Evolutionary conservation across 768 basidiomycete genomes (phyloP).

Genomic region (Russula griseocarnosa): DNA sequence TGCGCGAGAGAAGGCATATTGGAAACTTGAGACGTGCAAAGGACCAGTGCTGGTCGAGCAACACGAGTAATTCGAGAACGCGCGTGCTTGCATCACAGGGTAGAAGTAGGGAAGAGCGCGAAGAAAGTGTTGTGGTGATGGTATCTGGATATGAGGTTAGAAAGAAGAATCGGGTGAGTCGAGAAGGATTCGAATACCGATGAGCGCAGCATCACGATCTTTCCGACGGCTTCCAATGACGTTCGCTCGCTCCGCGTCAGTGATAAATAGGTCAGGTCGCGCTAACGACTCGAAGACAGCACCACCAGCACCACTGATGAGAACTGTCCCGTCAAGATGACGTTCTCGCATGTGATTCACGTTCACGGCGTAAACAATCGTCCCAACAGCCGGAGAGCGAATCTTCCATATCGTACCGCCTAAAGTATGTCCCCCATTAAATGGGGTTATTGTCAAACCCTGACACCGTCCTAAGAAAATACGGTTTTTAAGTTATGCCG

Average conservation of each 20-base stretch:
- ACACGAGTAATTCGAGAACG: slow-evolving; percentile 90
- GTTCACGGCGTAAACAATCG: slow-evolving; percentile 90
- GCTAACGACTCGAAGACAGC: slow-evolving; percentile 83
- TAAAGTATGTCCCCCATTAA: slow-evolving; percentile 90
- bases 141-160: slow-evolving; percentile 53
- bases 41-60: slow-evolving; percentile 97
- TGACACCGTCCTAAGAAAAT: slow-evolving; percentile 67
- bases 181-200: slow-evolving; percentile 49
- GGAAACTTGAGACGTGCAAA: slow-evolving; percentile 81
- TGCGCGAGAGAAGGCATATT: slow-evolving; percentile 89
- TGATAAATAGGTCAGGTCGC: slow-evolving; percentile 89
- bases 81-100: slow-evolving; percentile 94
- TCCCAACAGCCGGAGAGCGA: slow-evolving; percentile 94
- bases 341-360: slow-evolving; percentile 96
- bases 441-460: slow-evolving; percentile 90
- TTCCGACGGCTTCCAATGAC: slow-evolving; percentile 84
- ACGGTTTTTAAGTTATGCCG: neutral
- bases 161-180: neutral
- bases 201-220: slow-evolving; percentile 84
- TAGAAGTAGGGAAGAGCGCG: slow-evolving; percentile 76
- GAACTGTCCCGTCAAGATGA: slow-evolving; percentile 90
- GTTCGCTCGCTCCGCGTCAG: slow-evolving; percentile 81
- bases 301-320: slow-evolving; percentile 69
- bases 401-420: slow-evolving; percentile 99
- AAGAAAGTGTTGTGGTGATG: slow-evolving; percentile 79